Evolutionary conservation across 1,284 basidiomycete species (phyloP).

Genomic region (Vanrija sp.): DNA sequence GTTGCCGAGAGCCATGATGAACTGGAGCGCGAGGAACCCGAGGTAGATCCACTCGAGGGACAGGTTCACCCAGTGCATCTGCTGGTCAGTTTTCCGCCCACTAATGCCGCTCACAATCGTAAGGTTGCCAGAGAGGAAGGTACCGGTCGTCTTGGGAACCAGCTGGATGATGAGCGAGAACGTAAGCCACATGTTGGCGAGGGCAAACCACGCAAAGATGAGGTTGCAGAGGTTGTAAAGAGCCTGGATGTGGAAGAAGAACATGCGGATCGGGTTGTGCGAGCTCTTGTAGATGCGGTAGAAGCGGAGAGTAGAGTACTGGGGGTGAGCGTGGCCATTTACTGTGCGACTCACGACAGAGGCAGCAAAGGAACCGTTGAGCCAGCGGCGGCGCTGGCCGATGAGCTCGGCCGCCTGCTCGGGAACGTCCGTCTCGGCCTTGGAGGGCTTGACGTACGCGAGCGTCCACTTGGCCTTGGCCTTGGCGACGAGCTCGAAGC

Average conservation of each 20-base stretch:
- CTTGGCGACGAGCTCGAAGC: slow-evolving; percentile 95
- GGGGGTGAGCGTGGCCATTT: neutral
- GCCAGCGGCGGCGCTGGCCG: slow-evolving; percentile 87
- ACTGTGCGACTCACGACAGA: slow-evolving; percentile 65
- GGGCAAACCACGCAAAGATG: slow-evolving; percentile 84
- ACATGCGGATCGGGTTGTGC: slow-evolving; percentile 80
- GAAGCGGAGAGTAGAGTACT: slow-evolving; percentile 93
- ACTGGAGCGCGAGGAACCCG: slow-evolving; percentile 75
- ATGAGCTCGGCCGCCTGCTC: slow-evolving; percentile 87
- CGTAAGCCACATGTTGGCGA: slow-evolving; percentile 92
- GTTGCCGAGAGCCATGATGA: slow-evolving; percentile 92
- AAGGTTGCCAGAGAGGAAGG: slow-evolving; percentile 67
- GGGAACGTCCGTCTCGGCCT: slow-evolving; percentile 62
- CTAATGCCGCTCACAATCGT: slow-evolving; percentile 57
- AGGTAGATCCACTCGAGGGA: slow-evolving; percentile 84
- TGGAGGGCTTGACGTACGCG: slow-evolving; percentile 90
- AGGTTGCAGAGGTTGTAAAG: slow-evolving; percentile 75
- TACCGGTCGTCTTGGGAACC: slow-evolving; percentile 55
- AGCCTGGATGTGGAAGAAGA: slow-evolving; percentile 92
- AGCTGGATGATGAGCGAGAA: slow-evolving; percentile 95
- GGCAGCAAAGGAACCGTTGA: slow-evolving; percentile 96
- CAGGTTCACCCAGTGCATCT: slow-evolving; percentile 90
- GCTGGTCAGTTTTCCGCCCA: slow-evolving; percentile 4
- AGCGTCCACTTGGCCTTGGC: slow-evolving; percentile 79
- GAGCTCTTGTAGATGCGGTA: slow-evolving; percentile 81